Conservation (phyloP, 768 basidiomycete genomes). For the Kwoniella sp. region DNA sequence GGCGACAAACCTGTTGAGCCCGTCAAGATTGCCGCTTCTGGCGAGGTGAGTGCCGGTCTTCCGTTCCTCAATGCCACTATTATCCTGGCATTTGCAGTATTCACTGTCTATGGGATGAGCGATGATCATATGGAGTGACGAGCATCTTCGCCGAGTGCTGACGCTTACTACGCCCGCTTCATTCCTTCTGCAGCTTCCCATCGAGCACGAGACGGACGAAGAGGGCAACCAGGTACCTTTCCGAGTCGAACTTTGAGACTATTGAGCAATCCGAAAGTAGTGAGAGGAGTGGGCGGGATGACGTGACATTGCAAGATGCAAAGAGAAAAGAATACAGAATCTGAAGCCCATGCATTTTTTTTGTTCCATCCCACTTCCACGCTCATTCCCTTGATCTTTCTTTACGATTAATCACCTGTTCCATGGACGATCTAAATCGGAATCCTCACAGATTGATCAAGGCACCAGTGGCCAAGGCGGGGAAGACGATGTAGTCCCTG, state of each 20-base stretch:
- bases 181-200: constrained; percentile 32
- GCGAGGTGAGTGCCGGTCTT: constrained; percentile 90
- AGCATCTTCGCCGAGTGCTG: no score
- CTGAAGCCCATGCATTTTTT: constrained; percentile 29
- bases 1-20: constrained; percentile 76
- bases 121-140: constrained; percentile 12
- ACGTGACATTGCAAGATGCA: not conserved
- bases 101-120: not conserved
- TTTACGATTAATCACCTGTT: no score
- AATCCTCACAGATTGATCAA: not conserved
- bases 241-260: constrained; percentile 85
- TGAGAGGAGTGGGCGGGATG: constrained; percentile 1
- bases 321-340: constrained; percentile 16
- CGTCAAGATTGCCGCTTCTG: constrained; percentile 77
- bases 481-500: constrained; percentile 20
- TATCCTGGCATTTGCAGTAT: not conserved
- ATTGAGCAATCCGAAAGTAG: not conserved
- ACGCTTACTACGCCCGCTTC: not conserved
- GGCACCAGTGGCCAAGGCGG: not conserved
- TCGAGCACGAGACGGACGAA: constrained; percentile 61
- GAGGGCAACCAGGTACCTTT: constrained; percentile 87
- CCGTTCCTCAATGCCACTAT: no score
- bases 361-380: not conserved
- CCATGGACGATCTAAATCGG: not conserved
- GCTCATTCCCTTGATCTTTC: no score